Evolutionary conservation across 495 filamentous ascomycete species (phyloP).

Genomic region (Chaetomidium leptoderma): DNA sequence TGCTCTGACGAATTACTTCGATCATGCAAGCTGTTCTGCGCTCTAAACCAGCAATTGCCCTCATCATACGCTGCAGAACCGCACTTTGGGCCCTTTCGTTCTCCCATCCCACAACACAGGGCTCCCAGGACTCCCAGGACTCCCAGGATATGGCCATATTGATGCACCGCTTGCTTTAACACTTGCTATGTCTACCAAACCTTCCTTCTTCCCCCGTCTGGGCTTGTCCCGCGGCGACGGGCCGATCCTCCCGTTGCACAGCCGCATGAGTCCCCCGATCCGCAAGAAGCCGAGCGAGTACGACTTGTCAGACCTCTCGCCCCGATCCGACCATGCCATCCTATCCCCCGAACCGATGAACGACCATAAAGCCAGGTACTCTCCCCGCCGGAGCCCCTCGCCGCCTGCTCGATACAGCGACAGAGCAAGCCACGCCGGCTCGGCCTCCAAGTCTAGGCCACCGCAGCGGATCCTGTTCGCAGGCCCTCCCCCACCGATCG

Average conservation of each 20-base stretch:
- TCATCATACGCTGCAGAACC: no score
- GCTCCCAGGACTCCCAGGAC: no score
- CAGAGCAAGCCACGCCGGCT: constrained; percentile 18
- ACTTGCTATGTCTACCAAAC: constrained; percentile 22
- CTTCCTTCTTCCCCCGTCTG: constrained; percentile 29
- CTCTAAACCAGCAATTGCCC: no score
- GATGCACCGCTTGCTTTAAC: neutral
- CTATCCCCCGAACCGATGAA: constrained; percentile 18
- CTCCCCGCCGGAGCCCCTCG: constrained; percentile 13
- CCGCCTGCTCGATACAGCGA: constrained; percentile 20
- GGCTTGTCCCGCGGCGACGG: constrained; percentile 23
- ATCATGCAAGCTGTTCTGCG: no score
- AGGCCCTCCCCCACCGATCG: constrained; percentile 36
- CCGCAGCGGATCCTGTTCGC: constrained; percentile 27
- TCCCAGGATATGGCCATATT: no score
- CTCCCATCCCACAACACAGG: no score
- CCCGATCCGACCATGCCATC: constrained; percentile 36
- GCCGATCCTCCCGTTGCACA: constrained; percentile 30
- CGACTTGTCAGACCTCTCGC: constrained; percentile 41
- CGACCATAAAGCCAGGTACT: neutral
- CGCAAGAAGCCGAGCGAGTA: constrained; percentile 41
- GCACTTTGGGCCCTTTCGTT: no score
- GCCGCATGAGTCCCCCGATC: constrained; percentile 19
- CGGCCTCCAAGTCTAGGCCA: constrained; percentile 23
- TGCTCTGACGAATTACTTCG: no score